Evolutionary conservation across 306 rosid species (phyloP).

Genomic region (Sphenostylis stenocarpa): DNA sequence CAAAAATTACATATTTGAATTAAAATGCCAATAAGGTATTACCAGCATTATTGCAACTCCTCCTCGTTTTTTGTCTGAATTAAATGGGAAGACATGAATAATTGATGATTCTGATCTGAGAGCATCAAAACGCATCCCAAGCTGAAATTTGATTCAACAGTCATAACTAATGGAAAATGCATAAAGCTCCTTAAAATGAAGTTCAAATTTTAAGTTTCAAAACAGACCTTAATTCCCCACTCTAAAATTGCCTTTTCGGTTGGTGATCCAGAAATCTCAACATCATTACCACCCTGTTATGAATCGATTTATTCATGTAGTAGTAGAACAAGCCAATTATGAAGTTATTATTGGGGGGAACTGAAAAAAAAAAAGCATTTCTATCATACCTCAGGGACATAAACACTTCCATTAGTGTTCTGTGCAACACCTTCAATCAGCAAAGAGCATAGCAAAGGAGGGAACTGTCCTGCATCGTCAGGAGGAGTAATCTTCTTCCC

Average conservation of each 20-base stretch:
- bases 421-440: slow-evolving; percentile 75
- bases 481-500: slow-evolving; percentile 57
- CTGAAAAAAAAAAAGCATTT: background rate
- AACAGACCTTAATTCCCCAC: slow-evolving; percentile 71
- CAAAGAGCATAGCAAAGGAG: slow-evolving; percentile 48
- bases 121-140: slow-evolving; percentile 76
- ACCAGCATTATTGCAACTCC: slow-evolving; percentile 72
- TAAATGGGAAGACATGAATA: slow-evolving; percentile 82
- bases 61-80: slow-evolving; percentile 83
- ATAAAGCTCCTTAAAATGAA: background rate
- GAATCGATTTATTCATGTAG: background rate
- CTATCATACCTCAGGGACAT: slow-evolving; percentile 60
- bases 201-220: background rate
- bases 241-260: slow-evolving; percentile 84
- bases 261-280: slow-evolving; percentile 89
- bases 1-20: background rate
- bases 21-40: slow-evolving; percentile 7
- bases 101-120: slow-evolving; percentile 58
- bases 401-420: slow-evolving; percentile 79
- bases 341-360: background rate
- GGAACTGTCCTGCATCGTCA: slow-evolving; percentile 50
- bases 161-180: background rate
- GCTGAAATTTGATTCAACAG: slow-evolving; percentile 47
- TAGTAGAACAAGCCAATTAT: background rate
- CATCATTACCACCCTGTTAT: slow-evolving; percentile 50